Evolutionary conservation across 2,329 filamentous ascomycete species (phyloP).

Genomic region (Neoarthrinium moseri): DNA sequence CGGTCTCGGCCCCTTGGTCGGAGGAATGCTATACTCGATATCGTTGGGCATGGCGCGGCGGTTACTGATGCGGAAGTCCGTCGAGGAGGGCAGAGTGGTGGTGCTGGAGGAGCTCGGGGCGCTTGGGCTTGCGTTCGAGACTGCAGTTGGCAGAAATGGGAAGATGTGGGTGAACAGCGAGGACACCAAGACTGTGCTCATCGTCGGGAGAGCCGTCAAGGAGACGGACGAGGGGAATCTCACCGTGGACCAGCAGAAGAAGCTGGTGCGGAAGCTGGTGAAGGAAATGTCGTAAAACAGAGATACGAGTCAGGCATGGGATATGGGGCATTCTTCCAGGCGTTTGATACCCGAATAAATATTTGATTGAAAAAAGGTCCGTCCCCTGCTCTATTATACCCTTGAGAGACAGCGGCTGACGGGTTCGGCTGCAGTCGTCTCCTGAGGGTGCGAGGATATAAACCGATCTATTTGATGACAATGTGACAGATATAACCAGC

Average conservation of each 20-base stretch:
- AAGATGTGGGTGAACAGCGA: slow-evolving; percentile 88
- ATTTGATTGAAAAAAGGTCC: no score
- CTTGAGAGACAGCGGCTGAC: no score
- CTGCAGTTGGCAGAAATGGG: slow-evolving; percentile 90
- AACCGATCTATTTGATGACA: no score
- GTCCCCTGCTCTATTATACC: no score
- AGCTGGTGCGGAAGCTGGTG: slow-evolving; percentile 64
- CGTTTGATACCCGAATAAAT: background rate
- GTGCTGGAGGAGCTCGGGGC: slow-evolving; percentile 76
- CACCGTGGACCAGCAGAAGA: slow-evolving; percentile 66
- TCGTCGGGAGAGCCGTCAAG: slow-evolving; percentile 75
- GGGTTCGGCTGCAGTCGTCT: no score
- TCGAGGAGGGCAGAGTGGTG: slow-evolving; percentile 62
- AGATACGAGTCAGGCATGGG: background rate
- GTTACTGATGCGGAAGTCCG: slow-evolving; percentile 64
- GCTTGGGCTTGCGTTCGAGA: slow-evolving; percentile 83
- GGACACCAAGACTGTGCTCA: slow-evolving; percentile 68
- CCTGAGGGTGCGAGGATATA: no score
- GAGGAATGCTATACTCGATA: slow-evolving; percentile 83
- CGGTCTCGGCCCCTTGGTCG: slow-evolving; percentile 78
- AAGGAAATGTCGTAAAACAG: slow-evolving; percentile 48
- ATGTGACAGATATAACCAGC: no score
- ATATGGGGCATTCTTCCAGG: background rate
- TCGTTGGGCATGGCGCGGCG: slow-evolving; percentile 80
- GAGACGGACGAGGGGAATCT: slow-evolving; percentile 72